Evolutionary conservation across 2,329 filamentous ascomycete genomes (phyloP), one percentile per base, ranked within the genome.

Genomic region (Fusarium sp.): DNA sequence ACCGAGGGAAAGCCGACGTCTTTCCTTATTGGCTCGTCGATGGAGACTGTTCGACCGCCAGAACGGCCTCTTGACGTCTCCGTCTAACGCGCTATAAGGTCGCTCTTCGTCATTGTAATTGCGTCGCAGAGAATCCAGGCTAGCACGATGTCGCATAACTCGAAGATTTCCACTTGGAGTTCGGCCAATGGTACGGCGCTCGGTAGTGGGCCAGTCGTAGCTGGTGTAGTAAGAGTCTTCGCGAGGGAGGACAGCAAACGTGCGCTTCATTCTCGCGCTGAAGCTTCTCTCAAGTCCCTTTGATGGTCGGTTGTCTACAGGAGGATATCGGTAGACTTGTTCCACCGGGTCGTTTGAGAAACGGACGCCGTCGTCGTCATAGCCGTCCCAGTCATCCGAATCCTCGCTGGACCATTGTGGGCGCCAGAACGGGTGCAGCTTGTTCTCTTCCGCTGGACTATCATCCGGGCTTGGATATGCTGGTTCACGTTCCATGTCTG

Each of bases 361-460:
- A 33, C 70, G 73, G 22, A 75, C 20, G 31, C 70, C 63, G 25
- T 78, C 77, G 40, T 80, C 79, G 27, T 76, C 77, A 38, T 79
- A 80, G 18, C 82, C 79, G 2, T 81, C 79, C 40, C 73, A 78
- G 27, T 77, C 75, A 22, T 80, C 74, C 18, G 64, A 77, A 2
- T 78, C 77, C 16, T 80, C 77, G 27, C 85, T 82, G 2, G 81
- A 83, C 74, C 86, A 86, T 16, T 87, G 81, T n/a, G 90, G 90
- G 8, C 88, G 85, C 90, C 90, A 92, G 76, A 88, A 88, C 1
- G 90, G 90, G 79, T 92, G 90, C 16, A 92, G 80, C 72, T 86
- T 89, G 56, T 85, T 84, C 42, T 86, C 86, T 54, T 92, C 90
- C 2, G 84, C 80, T 2, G 87, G 89, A 25, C 81, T 80, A 31